Percentiles rank a stretch among this genome's conserved stretches.
These are phyloP conservation scores for Marchantia paleacea DNA, from an alignment of 225 moss, liverwort and hornwort genomes.

Conservation along the genomic window DNA sequence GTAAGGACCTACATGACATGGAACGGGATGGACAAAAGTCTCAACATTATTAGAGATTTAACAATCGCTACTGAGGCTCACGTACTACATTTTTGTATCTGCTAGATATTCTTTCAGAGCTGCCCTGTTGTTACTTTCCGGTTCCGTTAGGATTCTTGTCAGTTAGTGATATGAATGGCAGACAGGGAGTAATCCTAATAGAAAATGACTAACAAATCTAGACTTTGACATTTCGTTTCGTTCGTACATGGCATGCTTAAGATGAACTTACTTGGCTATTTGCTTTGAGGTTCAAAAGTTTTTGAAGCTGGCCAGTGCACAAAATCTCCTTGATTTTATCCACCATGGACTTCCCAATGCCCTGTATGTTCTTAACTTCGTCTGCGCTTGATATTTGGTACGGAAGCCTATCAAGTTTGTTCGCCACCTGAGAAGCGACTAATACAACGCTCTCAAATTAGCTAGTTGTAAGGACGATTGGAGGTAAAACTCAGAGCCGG, in stretches of 20 bases:
- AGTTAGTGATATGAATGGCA: neutral
- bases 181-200: too few species aligned
- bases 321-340: slow-evolving; percentile 39
- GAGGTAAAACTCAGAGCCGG: neutral
- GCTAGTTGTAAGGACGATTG: neutral
- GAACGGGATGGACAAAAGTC: too few species aligned
- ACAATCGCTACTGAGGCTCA: neutral
- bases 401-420: slow-evolving; percentile 35
- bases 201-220: too few species aligned
- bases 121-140: neutral
- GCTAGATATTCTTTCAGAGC: too few species aligned
- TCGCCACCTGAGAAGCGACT: slow-evolving; percentile 28
- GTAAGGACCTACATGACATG: too few species aligned
- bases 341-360: slow-evolving; percentile 36
- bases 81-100: too few species aligned
- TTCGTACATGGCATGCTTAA: neutral
- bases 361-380: slow-evolving; percentile 37
- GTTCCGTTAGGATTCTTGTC: neutral
- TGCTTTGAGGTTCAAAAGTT: slow-evolving; percentile 35
- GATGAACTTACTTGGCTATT: slow-evolving; percentile 22
- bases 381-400: slow-evolving; percentile 31
- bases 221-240: too few species aligned
- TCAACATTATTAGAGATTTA: too few species aligned
- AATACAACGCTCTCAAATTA: neutral
- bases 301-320: slow-evolving; percentile 36